Base-by-base conservation (phyloP, 2,329 filamentous ascomycete genomes). In the Neofusicoccum parvum region DNA sequence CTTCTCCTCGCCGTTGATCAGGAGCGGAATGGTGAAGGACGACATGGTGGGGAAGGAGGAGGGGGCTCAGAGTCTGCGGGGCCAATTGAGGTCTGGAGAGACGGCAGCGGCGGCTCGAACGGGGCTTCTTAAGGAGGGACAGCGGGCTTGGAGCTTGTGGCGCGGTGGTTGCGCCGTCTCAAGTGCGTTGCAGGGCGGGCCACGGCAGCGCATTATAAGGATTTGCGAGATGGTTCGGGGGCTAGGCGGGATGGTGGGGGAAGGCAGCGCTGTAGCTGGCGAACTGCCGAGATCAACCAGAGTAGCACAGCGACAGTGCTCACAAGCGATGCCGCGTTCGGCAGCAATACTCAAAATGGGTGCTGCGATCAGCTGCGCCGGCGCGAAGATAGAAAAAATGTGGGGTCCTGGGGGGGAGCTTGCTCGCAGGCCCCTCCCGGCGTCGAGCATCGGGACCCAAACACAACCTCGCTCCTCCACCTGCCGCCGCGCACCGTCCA, bases 1-100 rank as follows among this genome's bases (percentile, higher is more conserved):
- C 62, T 81, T 73, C 65, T 87, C 81, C 68, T 82, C 73, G 71
- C 81, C 81, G 65, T 81, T 79, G 69, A 84, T 83, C 70, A 81
- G 78, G 67, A 84, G 79, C 20, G 83, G 82, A 32, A 81, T 74
- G 5, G 72, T 76, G 69, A 74, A 76, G 14, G 43, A 39, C 54
- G 54, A 60, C 59, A 62, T 62, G 46, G 59, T 15, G 45, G 59
- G 59, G 34, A 23, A 15, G 32, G 37, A 15, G 32, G 36, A 27
- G 59, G 32, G 11, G 34, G 10, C 17, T 15, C n/a, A 12, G 17
- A 3, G 14, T 17, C 27, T 20, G 39, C 41, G 3, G 32, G 10
- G n/a, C 17, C n/a, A 27, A n/a, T 23, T 45, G 36, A 43, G 36
- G 23, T 23, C 23, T 23, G 23, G 23, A 23, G 23, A 1, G 23